Evolutionary conservation across 805 yeast genomes (phyloP), one percentile per base, ranked within the genome.

Genomic region (Novakomyces olei): DNA sequence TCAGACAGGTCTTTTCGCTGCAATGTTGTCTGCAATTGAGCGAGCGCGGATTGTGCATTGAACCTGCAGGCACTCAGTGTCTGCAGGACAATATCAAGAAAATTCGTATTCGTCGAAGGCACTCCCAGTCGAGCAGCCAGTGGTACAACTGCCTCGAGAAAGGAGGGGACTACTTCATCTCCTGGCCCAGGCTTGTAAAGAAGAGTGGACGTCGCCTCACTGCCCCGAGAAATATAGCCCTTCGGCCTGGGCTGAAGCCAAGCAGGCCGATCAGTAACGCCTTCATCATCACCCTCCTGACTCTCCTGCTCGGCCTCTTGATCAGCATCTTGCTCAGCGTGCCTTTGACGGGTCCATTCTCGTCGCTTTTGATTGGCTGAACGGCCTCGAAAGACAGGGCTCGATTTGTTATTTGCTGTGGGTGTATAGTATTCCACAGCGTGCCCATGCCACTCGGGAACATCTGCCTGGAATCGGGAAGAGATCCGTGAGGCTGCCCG

Each of bases 191-290:
- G 54, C 41, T 61, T 63, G 92, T 94, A 88, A 43, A 73, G 50
- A 5, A 79, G 50, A 0, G 70, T 64, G n/a, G 57, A 47, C 2
- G 65, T 61, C 15, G 63, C 69, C 43, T 72, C 76, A 3, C 66
- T 69, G 1, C 95, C 95, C 44, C 96, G 61, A 44, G 80, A 92
- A 5, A 77, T 55, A 48, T 78, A 80, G 0, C 92, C 92, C 32
- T 61, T 58, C 0, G 92, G 92, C 37, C 72, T 56, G 3, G 72
- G 75, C 46, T 74, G 83, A 19, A 78, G 53, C 92, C 92, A 79
- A 8, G 20, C 12, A 8, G 34, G 15, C 16, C 33, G 22, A 14
- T n/a, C 29, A 15, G 23, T 19, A 18, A 17, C 24, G 14, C 17
- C 24, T 5, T n/a, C 12, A 15, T 22, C n/a, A 22, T 22, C 25